Conservation (phyloP, 177 flowering plant genomes). For the Vitis hybrid region DNA sequence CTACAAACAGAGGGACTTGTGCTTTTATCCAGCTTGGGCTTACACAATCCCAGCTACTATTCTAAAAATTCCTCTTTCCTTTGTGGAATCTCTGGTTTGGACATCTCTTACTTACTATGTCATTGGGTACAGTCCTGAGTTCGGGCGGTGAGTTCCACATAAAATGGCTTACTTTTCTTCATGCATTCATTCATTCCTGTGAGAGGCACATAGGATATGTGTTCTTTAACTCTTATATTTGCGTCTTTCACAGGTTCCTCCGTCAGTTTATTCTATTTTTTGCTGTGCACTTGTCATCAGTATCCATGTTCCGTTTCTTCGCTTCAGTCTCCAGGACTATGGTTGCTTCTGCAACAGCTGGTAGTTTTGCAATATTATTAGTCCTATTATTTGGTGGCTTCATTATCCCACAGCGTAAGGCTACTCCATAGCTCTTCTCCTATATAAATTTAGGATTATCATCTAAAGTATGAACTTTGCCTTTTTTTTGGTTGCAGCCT, state of each 20-base stretch:
- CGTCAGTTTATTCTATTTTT: slow-evolving; percentile 54
- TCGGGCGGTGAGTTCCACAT: slow-evolving; percentile 42
- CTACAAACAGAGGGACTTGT: slow-evolving; percentile 67
- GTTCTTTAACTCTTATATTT: not conserved
- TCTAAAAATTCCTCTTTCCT: slow-evolving; percentile 69
- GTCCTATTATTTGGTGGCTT: slow-evolving; percentile 61
- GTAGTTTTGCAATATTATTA: slow-evolving; percentile 31
- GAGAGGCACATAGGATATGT: not conserved
- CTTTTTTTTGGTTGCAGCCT: slow-evolving; percentile 40
- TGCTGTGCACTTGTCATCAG: slow-evolving; percentile 46
- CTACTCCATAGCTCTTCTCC: not conserved
- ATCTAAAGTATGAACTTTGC: not conserved
- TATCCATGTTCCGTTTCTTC: slow-evolving; percentile 56
- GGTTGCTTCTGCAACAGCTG: slow-evolving; percentile 41
- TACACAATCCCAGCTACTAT: slow-evolving; percentile 66
- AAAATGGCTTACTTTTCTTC: not conserved
- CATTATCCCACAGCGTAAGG: slow-evolving; percentile 56
- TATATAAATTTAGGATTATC: not conserved
- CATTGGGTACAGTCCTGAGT: slow-evolving; percentile 74
- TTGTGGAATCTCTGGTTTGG: slow-evolving; percentile 63
- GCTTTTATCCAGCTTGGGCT: slow-evolving; percentile 89
- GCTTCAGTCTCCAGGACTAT: slow-evolving; percentile 46
- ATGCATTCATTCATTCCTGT: not conserved
- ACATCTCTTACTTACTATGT: slow-evolving; percentile 73
- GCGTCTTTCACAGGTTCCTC: slow-evolving; percentile 45